phyloP scores from a whole-genome alignment of 177 flowering plant genomes.

The Vitis hybrid region DNA sequence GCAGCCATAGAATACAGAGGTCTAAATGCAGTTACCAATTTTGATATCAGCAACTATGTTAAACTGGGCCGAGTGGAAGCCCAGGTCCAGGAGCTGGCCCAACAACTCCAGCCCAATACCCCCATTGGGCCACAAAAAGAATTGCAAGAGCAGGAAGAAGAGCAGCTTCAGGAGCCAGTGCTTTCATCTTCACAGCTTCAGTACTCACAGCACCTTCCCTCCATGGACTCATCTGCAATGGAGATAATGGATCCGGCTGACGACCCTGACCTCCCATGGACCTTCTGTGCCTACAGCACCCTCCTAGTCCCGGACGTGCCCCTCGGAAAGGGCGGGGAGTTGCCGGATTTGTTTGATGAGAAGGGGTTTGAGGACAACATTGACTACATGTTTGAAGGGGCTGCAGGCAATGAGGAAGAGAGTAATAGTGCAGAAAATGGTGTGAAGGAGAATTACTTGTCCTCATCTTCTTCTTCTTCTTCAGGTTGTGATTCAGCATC shows the following conservation, averaged over 20 bases:
- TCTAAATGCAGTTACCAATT: conserved; percentile 70
- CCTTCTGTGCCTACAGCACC: conserved; percentile 20
- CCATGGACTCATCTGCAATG: conserved; percentile 8
- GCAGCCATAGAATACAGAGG: conserved; percentile 81
- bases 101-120: no score
- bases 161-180: background rate
- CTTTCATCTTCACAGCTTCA: no score
- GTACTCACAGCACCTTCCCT: background rate
- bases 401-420: background rate
- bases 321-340: conserved; percentile 25
- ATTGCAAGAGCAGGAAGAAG: background rate
- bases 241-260: conserved; percentile 11
- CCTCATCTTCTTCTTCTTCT: conserved; percentile 11
- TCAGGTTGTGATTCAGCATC: no score
- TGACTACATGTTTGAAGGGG: conserved; percentile 38
- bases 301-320: conserved; percentile 22
- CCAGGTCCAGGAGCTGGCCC: no score
- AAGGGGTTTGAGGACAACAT: conserved; percentile 50
- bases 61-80: background rate
- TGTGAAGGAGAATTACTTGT: background rate
- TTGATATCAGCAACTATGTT: conserved; percentile 53
- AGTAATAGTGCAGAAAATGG: background rate
- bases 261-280: conserved; percentile 29
- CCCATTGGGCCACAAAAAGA: no score
- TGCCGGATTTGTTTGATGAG: conserved; percentile 33